Evolutionary conservation across 2,329 filamentous ascomycete species (phyloP), one percentile per base, ranked within the genome.

Genomic region (Talaromyces funiculosus): DNA sequence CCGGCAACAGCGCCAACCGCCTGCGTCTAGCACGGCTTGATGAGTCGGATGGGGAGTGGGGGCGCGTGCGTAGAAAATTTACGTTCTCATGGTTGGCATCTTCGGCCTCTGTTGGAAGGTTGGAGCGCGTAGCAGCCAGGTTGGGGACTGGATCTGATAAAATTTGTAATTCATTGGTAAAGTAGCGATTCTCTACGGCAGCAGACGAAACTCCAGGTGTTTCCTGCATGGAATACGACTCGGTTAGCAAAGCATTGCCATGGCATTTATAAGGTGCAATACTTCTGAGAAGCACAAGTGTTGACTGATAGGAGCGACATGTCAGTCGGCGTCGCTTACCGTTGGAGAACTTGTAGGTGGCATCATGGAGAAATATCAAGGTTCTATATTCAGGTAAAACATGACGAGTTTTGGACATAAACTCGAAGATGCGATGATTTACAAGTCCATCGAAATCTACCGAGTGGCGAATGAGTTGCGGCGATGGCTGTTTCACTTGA

Each of bases 81-180:
- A 81, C 71, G 70, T 82, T 83, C 63, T 79, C 80, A 67, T 79
- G 71, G 55, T 78, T 71, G 59, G 73, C 76, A 63, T 77, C 76
- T 65, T 81, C 75, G 61, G 66, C 67, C 65, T 77, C 77, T 43
- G 73, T 29, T 31, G 59, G 72, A 61, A 74, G 72, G 20, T 75
- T 79, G 63, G 77, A 77, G 45, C 82, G 73, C 42, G 80, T 82
- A 54, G 81, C 78, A 55, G 81, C 79, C 61, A 82, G 75, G 66
- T 82, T 79, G 59, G 80, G 75, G 42, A 80, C 77, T 53, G 81
- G 77, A 65, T 77, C 80, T 65, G 80, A 74, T 62, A 82, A 72
- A 59, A 75, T 71, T 65, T 74, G 76, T 61, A 80, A 72, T 60
- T 78, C 77, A 57, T 47, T n/a, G 78, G 79, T 42, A 81, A 47